Percentiles rank a stretch among this genome's conserved stretches.
phyloP scores from a whole-genome alignment of 768 basidiomycete genomes.

The Tylopilus plumbeoviolaceoides region DNA sequence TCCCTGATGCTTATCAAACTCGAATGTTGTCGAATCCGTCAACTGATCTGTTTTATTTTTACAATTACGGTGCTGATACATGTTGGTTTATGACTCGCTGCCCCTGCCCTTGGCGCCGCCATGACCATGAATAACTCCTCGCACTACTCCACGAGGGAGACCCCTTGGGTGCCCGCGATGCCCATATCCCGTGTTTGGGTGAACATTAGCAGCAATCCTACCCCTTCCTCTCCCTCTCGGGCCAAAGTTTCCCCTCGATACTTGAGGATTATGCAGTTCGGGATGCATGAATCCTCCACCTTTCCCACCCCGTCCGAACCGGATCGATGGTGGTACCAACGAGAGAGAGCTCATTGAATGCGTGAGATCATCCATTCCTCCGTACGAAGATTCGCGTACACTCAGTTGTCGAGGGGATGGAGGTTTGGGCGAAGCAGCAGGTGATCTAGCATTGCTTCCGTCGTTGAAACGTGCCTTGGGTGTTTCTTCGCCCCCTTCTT shows the following conservation, averaged over 20 bases:
- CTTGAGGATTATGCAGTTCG: slow-evolving; percentile 31
- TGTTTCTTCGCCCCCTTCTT: slow-evolving; percentile 22
- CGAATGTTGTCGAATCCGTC: too few relatives aligned
- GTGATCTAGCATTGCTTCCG: slow-evolving; percentile 15
- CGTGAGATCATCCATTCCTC: slow-evolving; percentile 46
- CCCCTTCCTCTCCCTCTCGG: slow-evolving; percentile 30
- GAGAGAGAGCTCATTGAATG: slow-evolving; percentile 45
- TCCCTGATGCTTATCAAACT: too few relatives aligned
- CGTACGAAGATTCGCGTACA: slow-evolving; percentile 9
- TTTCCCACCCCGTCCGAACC: slow-evolving; percentile 71
- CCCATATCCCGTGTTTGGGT: slow-evolving; percentile 13
- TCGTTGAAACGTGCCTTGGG: slow-evolving; percentile 23
- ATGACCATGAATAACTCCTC: slow-evolving; percentile 8
- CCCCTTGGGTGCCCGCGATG: slow-evolving; percentile 2
- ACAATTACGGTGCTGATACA: too few relatives aligned
- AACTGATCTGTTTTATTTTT: too few relatives aligned
- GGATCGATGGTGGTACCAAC: slow-evolving; percentile 64
- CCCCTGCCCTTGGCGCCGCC: slow-evolving; percentile 7
- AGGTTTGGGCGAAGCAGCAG: slow-evolving; percentile 15
- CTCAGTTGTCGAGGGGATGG: slow-evolving; percentile 21
- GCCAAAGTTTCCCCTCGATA: slow-evolving; percentile 26
- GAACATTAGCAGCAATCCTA: slow-evolving; percentile 24
- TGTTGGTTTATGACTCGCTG: not conserved
- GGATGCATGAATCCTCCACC: slow-evolving; percentile 46
- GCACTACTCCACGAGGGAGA: slow-evolving; percentile 11